Conservation (phyloP, 495 filamentous ascomycete species). For the Hapsidospora chrysogenum region DNA sequence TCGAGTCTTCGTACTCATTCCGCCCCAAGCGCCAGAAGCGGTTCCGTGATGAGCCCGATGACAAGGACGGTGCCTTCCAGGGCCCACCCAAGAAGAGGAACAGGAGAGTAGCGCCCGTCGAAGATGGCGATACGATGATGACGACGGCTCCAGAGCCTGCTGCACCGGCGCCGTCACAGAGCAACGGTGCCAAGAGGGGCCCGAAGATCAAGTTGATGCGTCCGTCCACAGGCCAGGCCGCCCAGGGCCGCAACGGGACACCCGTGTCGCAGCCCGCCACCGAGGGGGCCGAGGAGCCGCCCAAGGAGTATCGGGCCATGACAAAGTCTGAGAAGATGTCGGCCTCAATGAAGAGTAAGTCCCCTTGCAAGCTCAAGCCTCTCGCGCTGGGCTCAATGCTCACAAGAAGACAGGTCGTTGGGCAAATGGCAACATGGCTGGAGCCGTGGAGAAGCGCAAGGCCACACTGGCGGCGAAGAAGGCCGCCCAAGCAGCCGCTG, state of each 20-base stretch:
- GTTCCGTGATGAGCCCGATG: slow-evolving; percentile 18
- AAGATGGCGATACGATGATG: neutral
- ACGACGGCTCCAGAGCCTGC: neutral
- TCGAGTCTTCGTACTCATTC: slow-evolving; percentile 17
- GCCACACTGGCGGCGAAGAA: slow-evolving; percentile 33
- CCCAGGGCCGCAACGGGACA: neutral
- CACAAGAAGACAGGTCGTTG: slow-evolving; percentile 21
- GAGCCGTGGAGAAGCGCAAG: slow-evolving; percentile 30
- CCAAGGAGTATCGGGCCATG: slow-evolving; percentile 30
- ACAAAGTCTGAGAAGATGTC: slow-evolving; percentile 37
- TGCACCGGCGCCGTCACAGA: neutral
- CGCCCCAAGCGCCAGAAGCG: slow-evolving; percentile 20
- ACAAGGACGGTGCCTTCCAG: neutral
- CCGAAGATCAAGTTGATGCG: slow-evolving; percentile 2
- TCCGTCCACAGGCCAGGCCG: neutral
- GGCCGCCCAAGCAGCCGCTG: slow-evolving; percentile 7
- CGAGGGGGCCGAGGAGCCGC: slow-evolving; percentile 5
- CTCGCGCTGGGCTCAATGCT: neutral
- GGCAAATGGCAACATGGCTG: slow-evolving; percentile 30
- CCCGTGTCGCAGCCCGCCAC: slow-evolving; percentile 1
- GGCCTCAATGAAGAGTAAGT: slow-evolving; percentile 30
- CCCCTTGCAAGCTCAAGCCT: neutral
- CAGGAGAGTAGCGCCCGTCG: neutral
- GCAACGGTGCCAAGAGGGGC: neutral
- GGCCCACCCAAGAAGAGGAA: slow-evolving; percentile 1